Evolutionary conservation across 2,329 filamentous ascomycete species (phyloP).

Genomic region (Colletotrichum sp.): DNA sequence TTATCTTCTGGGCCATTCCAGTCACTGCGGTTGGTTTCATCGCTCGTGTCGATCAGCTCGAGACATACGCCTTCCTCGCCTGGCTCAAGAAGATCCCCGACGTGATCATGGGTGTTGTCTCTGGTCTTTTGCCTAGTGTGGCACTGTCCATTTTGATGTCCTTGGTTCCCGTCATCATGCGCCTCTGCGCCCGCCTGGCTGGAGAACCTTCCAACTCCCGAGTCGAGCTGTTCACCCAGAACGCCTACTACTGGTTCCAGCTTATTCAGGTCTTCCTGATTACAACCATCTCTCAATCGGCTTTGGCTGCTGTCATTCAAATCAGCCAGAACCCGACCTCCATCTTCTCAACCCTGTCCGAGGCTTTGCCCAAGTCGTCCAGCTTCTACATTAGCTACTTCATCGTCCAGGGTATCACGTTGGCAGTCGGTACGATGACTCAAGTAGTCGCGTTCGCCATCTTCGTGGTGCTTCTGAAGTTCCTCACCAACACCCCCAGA

Average conservation of each 20-base stretch:
- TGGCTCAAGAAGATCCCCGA: constrained; percentile 76
- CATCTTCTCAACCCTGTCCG: constrained; percentile 69
- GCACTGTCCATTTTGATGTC: constrained; percentile 85
- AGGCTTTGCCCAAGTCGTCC: constrained; percentile 79
- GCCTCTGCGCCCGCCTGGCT: constrained; percentile 74
- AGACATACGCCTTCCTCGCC: constrained; percentile 67
- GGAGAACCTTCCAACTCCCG: constrained; percentile 81
- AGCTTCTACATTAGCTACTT: constrained; percentile 90
- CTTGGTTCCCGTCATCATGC: constrained; percentile 81
- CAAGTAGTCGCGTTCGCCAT: constrained; percentile 71
- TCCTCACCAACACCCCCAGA: constrained; percentile 78
- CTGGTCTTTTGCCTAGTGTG: constrained; percentile 82
- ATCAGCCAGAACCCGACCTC: constrained; percentile 67
- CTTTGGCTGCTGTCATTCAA: constrained; percentile 68
- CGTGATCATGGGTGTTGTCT: constrained; percentile 80
- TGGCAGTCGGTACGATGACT: constrained; percentile 75
- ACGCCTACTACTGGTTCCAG: constrained; percentile 89
- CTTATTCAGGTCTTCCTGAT: constrained; percentile 92
- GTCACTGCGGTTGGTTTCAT: constrained; percentile 83
- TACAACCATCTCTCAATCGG: constrained; percentile 81
- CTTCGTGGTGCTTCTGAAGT: constrained; percentile 70
- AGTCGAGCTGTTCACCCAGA: constrained; percentile 88
- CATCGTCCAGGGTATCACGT: constrained; percentile 80
- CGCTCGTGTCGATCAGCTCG: constrained; percentile 79
- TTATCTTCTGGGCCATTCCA: constrained; percentile 84